Base-by-base conservation (phyloP, 163 green algal genomes). In the Scenedesmus sp. region DNA sequence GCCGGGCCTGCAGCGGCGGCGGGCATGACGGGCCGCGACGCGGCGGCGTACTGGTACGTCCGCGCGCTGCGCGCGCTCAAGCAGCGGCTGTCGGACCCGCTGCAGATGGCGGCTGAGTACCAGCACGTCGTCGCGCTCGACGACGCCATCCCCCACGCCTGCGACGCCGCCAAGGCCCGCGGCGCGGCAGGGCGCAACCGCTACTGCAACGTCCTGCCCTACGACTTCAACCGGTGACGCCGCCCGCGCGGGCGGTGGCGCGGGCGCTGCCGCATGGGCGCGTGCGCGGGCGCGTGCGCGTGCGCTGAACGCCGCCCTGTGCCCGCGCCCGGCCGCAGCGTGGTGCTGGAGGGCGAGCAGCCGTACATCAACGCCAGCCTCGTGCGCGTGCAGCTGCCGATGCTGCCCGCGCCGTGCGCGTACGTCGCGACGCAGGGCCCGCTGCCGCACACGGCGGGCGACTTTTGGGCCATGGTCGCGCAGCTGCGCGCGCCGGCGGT, bases 391-490 rank as follows among this genome's bases (percentile, higher is more conserved):
- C 48, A 70, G 56, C 31, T 63, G 53, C 75, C 75, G 3, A 29
- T 18, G 14, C 39, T 58, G 17, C 14, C 24, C 6, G 50, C 66
- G 36, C 39, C 77, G 9, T 54, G 90, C 50, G 57, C 39, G 0
- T 96, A 95, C 83, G 92, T 97, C 22, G 87, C 87, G 17, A 83
- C 88, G 18, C 91, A 95, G 81, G 94, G 91, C 0, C 94, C 94
- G 0, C 60, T 97, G 50, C 50, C 60, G 4, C 14, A 53, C 26
- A 97, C 94, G 0, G 62, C 87, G 0, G 76, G 75, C 2, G 83
- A 95, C 48, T 98, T 98, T 50, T 98, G 94, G 94, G 69, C 78
- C 63, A 95, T 96, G 92, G 85, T 91, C 4, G 31, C 48, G 7
- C 13, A 71, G 17, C 63, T 70, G 39, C 2, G 34, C 34, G 45